phyloP scores from a whole-genome alignment of 169 alveolate species.

The Toxoplasma gondii region DNA sequence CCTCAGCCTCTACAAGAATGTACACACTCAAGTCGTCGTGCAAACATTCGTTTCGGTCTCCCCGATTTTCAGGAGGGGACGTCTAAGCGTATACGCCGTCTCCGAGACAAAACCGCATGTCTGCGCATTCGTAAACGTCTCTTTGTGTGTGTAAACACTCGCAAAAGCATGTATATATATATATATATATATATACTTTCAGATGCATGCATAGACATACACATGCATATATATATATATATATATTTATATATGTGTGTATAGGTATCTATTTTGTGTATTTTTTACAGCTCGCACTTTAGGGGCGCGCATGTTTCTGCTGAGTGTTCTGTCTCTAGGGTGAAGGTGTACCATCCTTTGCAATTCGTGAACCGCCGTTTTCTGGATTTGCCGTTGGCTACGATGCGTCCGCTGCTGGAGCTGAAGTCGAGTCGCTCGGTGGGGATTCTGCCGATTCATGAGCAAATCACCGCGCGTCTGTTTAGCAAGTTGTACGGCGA shows the following conservation, averaged over 20 bases:
- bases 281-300: background rate
- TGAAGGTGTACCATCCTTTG: constrained; percentile 62
- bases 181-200: no score
- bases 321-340: background rate
- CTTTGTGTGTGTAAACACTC: background rate
- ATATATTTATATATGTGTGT: background rate
- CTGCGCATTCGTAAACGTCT: background rate
- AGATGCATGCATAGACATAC: no score
- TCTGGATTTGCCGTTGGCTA: constrained; percentile 36
- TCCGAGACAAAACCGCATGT: no score
- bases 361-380: constrained; percentile 56
- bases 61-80: background rate
- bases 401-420: constrained; percentile 49
- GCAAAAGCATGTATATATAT: background rate
- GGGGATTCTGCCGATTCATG: constrained; percentile 9
- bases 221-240: no score
- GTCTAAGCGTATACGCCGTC: no score
- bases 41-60: constrained; percentile 32
- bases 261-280: background rate
- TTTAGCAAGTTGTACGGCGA: background rate
- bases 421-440: constrained; percentile 26
- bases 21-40: background rate
- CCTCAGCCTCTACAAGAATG: background rate
- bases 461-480: constrained; percentile 7
- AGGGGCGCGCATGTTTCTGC: background rate